Percentiles rank a stretch among this genome's conserved stretches.
Conservation (phyloP, 1,139 yeast genomes). For the Pichia kudriavzevii region DNA sequence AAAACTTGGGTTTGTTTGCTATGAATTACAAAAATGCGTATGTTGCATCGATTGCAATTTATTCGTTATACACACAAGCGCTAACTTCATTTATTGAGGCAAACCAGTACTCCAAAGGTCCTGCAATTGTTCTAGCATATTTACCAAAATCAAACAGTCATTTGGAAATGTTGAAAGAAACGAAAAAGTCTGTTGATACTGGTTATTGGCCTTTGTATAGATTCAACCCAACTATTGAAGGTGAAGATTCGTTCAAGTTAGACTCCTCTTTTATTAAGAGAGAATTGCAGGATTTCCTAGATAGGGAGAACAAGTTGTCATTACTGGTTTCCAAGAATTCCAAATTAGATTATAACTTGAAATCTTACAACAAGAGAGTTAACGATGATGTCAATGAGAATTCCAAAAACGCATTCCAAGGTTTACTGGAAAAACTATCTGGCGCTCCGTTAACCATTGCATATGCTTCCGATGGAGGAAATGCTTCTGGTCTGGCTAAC, state of each 20-base stretch:
- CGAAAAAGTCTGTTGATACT: constrained; percentile 82
- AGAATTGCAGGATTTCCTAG: constrained; percentile 72
- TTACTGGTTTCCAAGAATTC: constrained; percentile 68
- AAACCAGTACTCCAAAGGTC: constrained; percentile 68
- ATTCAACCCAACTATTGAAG: constrained; percentile 55
- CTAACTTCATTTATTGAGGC: constrained; percentile 88
- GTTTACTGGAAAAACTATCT: constrained; percentile 74
- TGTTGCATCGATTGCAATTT: constrained; percentile 92
- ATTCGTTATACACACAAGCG: constrained; percentile 88
- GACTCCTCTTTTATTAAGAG: constrained; percentile 80
- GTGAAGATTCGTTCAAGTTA: constrained; percentile 55
- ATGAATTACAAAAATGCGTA: constrained; percentile 89
- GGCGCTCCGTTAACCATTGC: constrained; percentile 92
- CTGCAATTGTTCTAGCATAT: constrained; percentile 85
- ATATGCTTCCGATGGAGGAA: constrained; percentile 94
- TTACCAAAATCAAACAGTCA: constrained; percentile 68
- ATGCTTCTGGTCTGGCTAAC: constrained; percentile 78
- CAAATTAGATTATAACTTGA: constrained; percentile 67
- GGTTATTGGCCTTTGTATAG: constrained; percentile 97
- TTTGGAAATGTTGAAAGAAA: constrained; percentile 70
- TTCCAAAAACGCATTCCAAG: constrained; percentile 72
- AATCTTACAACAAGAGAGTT: constrained; percentile 52
- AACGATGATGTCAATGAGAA: constrained; percentile 47
- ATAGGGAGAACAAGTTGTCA: constrained; percentile 82
- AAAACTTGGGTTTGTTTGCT: constrained; percentile 90